These are phyloP conservation scores for Aspergillus fijiensis DNA, from an alignment of 2,329 filamentous ascomycete genomes.

Conservation along the genomic window DNA sequence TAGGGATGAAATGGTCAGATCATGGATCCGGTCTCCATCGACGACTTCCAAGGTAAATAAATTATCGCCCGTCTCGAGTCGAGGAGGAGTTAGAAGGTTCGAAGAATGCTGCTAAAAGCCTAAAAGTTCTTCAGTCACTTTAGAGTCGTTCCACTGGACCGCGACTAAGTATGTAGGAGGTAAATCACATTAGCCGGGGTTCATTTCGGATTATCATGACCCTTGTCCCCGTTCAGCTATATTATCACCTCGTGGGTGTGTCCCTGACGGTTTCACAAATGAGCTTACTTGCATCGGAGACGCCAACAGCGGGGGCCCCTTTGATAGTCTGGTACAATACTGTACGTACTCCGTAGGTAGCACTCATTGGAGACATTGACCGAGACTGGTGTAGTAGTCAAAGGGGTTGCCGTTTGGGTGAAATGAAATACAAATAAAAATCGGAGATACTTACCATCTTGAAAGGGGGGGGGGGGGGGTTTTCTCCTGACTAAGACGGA, in stretches of 20 bases:
- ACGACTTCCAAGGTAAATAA: neutral
- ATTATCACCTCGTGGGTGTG: neutral
- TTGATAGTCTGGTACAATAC: neutral
- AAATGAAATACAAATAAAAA: too few relatives aligned
- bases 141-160: neutral
- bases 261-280: neutral
- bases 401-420: neutral
- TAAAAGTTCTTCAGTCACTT: neutral
- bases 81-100: conserved; percentile 5
- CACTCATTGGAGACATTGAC: neutral
- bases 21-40: neutral
- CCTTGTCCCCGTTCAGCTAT: neutral
- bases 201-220: neutral
- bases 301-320: neutral
- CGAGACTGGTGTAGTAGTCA: neutral
- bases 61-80: conserved; percentile 2
- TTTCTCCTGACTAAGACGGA: conserved; percentile 1
- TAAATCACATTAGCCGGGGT: neutral
- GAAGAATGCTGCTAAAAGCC: conserved; percentile 7
- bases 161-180: neutral
- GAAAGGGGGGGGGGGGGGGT: too few relatives aligned
- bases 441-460: neutral
- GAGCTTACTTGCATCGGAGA: neutral
- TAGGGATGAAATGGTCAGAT: neutral
- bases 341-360: too few relatives aligned